Percentiles rank a stretch among this genome's conserved stretches.
Evolutionary conservation across 305 asterid species (phyloP).

Genomic region (Fraxinus latifolia): DNA sequence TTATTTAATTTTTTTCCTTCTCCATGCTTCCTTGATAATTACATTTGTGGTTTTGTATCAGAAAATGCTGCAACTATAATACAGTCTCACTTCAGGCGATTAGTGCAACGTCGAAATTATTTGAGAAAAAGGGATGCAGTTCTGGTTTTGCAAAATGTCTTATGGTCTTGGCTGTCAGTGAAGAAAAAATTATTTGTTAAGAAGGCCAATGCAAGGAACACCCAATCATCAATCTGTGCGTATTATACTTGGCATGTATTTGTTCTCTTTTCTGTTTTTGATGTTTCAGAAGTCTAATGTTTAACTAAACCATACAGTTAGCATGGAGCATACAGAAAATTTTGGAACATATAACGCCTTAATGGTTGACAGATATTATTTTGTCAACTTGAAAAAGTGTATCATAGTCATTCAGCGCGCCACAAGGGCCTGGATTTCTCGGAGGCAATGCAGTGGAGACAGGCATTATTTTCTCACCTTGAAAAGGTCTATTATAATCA

Average conservation of each 20-base stretch:
- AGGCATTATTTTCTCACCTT: slow-evolving; percentile 57
- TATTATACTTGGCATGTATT: slow-evolving; percentile 18
- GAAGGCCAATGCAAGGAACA: slow-evolving; percentile 31
- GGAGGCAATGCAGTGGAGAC: slow-evolving; percentile 33
- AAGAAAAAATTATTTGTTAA: slow-evolving; percentile 35
- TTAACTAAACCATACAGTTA: slow-evolving; percentile 43
- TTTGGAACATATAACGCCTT: slow-evolving; percentile 29
- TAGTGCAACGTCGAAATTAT: slow-evolving; percentile 45
- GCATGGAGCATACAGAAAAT: slow-evolving; percentile 34
- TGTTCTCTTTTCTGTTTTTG: not conserved
- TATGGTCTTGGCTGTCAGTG: slow-evolving; percentile 57
- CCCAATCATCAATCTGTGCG: slow-evolving; percentile 40
- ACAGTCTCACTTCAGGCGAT: slow-evolving; percentile 68
- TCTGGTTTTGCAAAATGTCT: slow-evolving; percentile 54
- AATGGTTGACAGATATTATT: slow-evolving; percentile 59
- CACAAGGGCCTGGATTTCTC: slow-evolving; percentile 49
- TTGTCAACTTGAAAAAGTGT: slow-evolving; percentile 50
- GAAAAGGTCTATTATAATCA: slow-evolving; percentile 42
- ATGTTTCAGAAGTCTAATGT: slow-evolving; percentile 21
- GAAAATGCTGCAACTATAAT: slow-evolving; percentile 87
- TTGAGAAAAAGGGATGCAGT: slow-evolving; percentile 50
- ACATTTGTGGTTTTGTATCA: slow-evolving; percentile 33
- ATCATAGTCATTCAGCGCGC: slow-evolving; percentile 58
- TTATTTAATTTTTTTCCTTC: not conserved
- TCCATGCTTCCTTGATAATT: slow-evolving; percentile 13